Base-by-base conservation (phyloP, 441 rosid genomes). In the Metrosideros polymorpha region DNA sequence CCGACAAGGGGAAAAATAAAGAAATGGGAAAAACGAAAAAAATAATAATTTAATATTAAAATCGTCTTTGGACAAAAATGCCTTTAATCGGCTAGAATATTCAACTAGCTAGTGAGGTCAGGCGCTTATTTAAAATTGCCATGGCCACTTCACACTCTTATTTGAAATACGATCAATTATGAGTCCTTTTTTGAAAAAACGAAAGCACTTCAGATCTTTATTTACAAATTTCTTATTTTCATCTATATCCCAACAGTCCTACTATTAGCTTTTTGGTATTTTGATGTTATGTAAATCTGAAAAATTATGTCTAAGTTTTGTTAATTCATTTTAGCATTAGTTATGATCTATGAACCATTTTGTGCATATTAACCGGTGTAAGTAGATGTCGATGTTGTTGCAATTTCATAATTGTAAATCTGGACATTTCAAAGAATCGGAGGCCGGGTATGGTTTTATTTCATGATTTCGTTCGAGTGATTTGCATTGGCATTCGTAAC, bases 211-310 rank as follows among this genome's bases (percentile, higher is more conserved):
- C n/a, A n/a, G n/a, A n/a, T n/a, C n/a, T n/a, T n/a, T n/a, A n/a
- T n/a, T n/a, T n/a, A n/a, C n/a, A n/a, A n/a, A n/a, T n/a, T n/a
- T 12, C 0, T 6, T n/a, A 45, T 45, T 45, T 45, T 45, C 49
- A 45, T 10, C 12, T 1, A n/a, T 57, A n/a, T n/a, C 7, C 0
- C n/a, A n/a, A 57, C 17, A 2, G 1, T n/a, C 7, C 0, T 57
- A n/a, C 14, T 57, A n/a, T n/a, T 6, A n/a, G 2, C 18, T 13
- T n/a, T 57, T 57, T 13, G 71, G 39, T 61, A 29, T 61, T 61
- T 29, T 13, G 39, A 61, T 15, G 39, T 30, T 2, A 29, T 0
- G 22, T 61, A 61, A 13, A 15, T 61, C 30, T 4, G 22, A 2
- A 29, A 29, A 3, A 29, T 14, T 61, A 61, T 29, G 39, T 30